A percentile compares a stretch with the other conserved stretches of the same genome.
Conservation (phyloP, 306 rosid species). For the Benincasa hispida region DNA sequence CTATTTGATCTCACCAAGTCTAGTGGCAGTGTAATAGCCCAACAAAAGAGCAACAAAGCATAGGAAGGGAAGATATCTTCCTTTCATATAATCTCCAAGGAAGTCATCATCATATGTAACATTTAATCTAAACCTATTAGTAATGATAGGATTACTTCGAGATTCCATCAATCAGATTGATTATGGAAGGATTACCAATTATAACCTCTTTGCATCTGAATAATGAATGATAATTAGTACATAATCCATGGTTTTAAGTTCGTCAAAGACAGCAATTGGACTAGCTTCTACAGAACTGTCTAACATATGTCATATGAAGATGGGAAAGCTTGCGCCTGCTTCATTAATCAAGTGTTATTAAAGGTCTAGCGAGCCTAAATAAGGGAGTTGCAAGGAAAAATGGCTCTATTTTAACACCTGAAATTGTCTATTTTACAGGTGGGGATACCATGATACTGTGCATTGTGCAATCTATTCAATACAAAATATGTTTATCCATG, state of each 20-base stretch:
- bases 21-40: not conserved
- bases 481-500: not conserved
- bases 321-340: not conserved
- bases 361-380: not conserved
- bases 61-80: not conserved
- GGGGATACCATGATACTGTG: not conserved
- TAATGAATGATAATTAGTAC: not conserved
- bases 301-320: not conserved
- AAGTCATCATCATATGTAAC: not conserved
- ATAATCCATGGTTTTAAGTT: not conserved
- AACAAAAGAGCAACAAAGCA: not conserved
- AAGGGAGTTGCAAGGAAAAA: not conserved
- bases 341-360: not conserved
- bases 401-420: not conserved
- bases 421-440: not conserved
- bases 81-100: not conserved
- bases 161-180: not conserved
- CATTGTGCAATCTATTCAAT: not conserved
- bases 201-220: not conserved
- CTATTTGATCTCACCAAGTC: not conserved
- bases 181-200: not conserved
- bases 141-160: not conserved
- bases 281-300: not conserved
- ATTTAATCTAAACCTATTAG: not conserved
- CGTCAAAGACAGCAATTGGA: not conserved